These are phyloP conservation scores for Suillus luteus DNA, from an alignment of 768 basidiomycete genomes.

Conservation along the genomic window DNA sequence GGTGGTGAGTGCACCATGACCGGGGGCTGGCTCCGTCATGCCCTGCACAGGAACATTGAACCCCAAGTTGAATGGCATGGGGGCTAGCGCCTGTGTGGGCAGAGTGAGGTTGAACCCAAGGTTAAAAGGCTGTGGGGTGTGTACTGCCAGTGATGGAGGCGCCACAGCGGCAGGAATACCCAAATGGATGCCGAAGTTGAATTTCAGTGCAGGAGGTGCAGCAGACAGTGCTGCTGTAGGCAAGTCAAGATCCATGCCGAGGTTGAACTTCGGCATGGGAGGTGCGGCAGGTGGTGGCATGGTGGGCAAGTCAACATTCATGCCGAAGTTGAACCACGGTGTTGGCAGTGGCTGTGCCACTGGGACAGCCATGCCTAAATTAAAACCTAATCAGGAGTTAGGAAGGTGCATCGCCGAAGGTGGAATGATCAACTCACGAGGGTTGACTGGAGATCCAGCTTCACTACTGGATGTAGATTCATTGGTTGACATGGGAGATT, in stretches of 20 bases:
- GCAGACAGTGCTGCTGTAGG: fast-evolving
- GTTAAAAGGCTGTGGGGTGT: background rate
- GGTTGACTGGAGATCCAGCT: background rate
- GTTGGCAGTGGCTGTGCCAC: background rate
- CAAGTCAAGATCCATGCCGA: background rate
- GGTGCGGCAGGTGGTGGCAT: background rate
- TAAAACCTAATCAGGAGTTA: background rate
- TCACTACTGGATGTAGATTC: background rate
- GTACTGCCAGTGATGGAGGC: background rate
- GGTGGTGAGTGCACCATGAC: too few species aligned
- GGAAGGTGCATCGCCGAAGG: background rate
- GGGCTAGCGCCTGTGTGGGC: background rate
- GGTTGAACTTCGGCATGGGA: background rate
- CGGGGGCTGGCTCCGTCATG: too few species aligned
- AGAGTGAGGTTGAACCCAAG: background rate
- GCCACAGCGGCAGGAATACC: background rate
- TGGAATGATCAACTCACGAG: background rate
- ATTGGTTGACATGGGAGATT: background rate
- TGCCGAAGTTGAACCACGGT: background rate
- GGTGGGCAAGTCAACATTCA: background rate
- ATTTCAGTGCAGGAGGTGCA: background rate
- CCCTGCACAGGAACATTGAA: background rate
- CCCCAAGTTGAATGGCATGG: background rate
- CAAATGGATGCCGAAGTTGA: background rate
- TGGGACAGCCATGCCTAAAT: background rate